Evolutionary conservation across 179 eudicot genomes (phyloP).

Genomic region (Beta macrorhiza): DNA sequence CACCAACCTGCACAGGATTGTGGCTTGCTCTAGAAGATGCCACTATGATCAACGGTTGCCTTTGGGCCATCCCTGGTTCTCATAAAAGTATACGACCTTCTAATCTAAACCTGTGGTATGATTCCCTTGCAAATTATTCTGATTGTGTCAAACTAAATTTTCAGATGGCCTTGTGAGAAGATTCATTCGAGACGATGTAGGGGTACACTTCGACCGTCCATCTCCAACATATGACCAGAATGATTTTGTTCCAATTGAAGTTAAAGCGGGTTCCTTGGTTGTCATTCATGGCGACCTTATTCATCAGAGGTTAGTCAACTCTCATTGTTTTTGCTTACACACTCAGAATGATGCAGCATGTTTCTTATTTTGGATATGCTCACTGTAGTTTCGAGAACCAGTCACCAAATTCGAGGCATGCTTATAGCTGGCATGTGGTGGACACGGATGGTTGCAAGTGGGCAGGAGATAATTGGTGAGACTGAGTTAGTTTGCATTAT

Average conservation of each 20-base stretch:
- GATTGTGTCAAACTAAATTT: not conserved
- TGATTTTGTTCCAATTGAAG: conserved; percentile 87
- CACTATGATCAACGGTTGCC: conserved; percentile 73
- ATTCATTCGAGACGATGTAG: conserved; percentile 76
- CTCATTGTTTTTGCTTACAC: not conserved
- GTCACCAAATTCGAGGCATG: conserved; percentile 88
- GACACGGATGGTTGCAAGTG: conserved; percentile 91
- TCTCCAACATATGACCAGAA: conserved; percentile 73
- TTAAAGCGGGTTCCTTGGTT: conserved; percentile 87
- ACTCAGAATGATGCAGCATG: not conserved
- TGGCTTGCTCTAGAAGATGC: conserved; percentile 99
- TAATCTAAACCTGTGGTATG: not conserved
- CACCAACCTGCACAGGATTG: conserved; percentile 86
- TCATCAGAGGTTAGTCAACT: conserved; percentile 73
- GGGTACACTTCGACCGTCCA: conserved; percentile 82
- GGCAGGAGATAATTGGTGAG: conserved; percentile 91
- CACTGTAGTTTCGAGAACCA: conserved; percentile 78
- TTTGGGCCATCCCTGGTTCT: conserved; percentile 99
- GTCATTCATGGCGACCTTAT: conserved; percentile 93
- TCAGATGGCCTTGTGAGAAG: conserved; percentile 85
- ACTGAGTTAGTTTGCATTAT: not conserved
- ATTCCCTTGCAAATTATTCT: not conserved
- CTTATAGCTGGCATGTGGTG: conserved; percentile 85
- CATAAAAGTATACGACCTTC: conserved; percentile 54
- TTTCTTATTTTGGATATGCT: conserved; percentile 18